phyloP scores from a whole-genome alignment of 306 rosid genomes.

The Crotalaria pallida region DNA sequence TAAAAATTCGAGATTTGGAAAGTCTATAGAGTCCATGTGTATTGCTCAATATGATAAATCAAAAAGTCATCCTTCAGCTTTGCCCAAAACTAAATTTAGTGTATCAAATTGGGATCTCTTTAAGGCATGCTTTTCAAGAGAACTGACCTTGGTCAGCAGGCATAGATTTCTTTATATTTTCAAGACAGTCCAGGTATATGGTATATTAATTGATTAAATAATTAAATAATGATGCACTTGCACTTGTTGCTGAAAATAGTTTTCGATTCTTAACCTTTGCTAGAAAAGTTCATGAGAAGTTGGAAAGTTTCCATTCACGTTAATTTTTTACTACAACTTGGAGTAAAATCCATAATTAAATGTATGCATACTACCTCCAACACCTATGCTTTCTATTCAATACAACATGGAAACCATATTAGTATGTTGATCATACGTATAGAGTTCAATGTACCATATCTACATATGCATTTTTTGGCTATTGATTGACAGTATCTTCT shows the following conservation, averaged over 20 bases:
- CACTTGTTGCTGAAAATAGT: neutral
- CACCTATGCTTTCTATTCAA: neutral
- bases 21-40: constrained; percentile 26
- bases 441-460: neutral
- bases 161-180: constrained; percentile 68
- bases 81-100: constrained; percentile 49
- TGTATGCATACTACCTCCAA: neutral
- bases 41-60: constrained; percentile 52
- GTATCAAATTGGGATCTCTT: constrained; percentile 52
- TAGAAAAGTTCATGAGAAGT: neutral
- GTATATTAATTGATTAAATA: neutral
- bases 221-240: neutral
- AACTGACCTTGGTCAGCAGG: constrained; percentile 46
- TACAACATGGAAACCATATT: neutral
- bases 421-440: neutral
- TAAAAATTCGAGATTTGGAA: constrained; percentile 54
- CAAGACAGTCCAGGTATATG: constrained; percentile 71
- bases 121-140: constrained; percentile 70
- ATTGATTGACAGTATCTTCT: neutral
- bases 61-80: constrained; percentile 49
- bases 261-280: neutral
- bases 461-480: neutral
- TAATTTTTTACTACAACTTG: neutral
- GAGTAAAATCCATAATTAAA: neutral
- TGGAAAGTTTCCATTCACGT: neutral